Percentiles rank a stretch among this genome's conserved stretches.
phyloP scores from a whole-genome alignment of 2,329 filamentous ascomycete genomes.

The Tolypocladium endophyticum region DNA sequence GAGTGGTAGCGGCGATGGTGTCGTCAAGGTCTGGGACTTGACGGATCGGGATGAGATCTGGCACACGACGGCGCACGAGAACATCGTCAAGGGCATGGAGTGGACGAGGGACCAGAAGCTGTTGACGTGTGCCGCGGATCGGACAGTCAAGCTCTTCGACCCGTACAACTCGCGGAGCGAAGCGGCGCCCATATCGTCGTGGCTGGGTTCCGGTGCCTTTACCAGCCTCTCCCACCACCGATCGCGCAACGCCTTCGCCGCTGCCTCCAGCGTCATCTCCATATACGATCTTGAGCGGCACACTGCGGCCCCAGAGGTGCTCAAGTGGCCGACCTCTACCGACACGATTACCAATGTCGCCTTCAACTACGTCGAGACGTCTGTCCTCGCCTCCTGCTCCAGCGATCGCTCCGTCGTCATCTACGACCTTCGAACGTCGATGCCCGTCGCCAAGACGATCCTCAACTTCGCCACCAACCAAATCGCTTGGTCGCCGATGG shows the following conservation, averaged over 20 bases:
- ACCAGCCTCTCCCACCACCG: slow-evolving; percentile 78
- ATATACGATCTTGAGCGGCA: slow-evolving; percentile 82
- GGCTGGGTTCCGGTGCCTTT: slow-evolving; percentile 74
- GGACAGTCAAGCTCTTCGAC: slow-evolving; percentile 82
- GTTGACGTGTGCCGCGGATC: slow-evolving; percentile 77
- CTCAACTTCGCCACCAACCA: slow-evolving; percentile 76
- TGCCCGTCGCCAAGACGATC: slow-evolving; percentile 69
- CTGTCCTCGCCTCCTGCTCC: slow-evolving; percentile 74
- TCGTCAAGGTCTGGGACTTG: slow-evolving; percentile 87
- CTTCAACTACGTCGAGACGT: slow-evolving; percentile 93
- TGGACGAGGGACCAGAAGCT: slow-evolving; percentile 84
- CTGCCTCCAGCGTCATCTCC: slow-evolving; percentile 64
- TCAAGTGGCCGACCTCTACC: slow-evolving; percentile 77
- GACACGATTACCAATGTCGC: slow-evolving; percentile 84
- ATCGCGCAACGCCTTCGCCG: slow-evolving; percentile 67
- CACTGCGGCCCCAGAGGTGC: slow-evolving; percentile 68
- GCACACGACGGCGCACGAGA: slow-evolving; percentile 77
- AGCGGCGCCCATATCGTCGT: slow-evolving; percentile 68
- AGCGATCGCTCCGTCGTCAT: slow-evolving; percentile 80
- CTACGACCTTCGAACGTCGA: slow-evolving; percentile 83
- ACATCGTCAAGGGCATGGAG: slow-evolving; percentile 81
- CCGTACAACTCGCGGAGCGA: slow-evolving; percentile 66
- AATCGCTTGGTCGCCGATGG: slow-evolving; percentile 91
- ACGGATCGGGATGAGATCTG: slow-evolving; percentile 62
- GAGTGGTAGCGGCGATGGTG: slow-evolving; percentile 80